These are phyloP conservation scores for Noccaea bulbosa DNA, from an alignment of 345 rosid genomes.

Conservation along the genomic window DNA sequence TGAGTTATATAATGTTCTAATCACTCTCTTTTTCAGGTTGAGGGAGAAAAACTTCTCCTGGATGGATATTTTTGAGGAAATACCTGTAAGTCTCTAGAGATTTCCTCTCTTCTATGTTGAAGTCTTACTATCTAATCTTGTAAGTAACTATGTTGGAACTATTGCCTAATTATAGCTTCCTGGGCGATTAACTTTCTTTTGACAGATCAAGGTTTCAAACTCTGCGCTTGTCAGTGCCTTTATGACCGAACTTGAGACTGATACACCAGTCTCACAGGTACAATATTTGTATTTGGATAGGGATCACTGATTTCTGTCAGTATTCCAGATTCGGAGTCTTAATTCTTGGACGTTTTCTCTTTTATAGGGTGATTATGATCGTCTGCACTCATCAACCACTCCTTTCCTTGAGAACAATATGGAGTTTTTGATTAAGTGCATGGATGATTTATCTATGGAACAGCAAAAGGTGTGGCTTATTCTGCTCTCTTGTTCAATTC, in stretches of 20 bases:
- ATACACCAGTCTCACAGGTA: constrained; percentile 90
- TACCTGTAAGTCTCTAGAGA: constrained; percentile 73
- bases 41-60: constrained; percentile 98
- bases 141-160: not conserved
- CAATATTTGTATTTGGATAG: not conserved
- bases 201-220: constrained; percentile 95
- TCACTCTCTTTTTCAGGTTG: constrained; percentile 56
- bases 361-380: constrained; percentile 86
- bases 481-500: constrained; percentile 8
- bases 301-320: not conserved
- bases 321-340: constrained; percentile 10
- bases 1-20: constrained; percentile 14
- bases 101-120: not conserved
- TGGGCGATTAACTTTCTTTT: not conserved
- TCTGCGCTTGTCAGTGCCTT: constrained; percentile 98
- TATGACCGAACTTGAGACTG: constrained; percentile 94
- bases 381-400: constrained; percentile 78
- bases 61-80: constrained; percentile 99
- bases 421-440: constrained; percentile 96
- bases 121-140: not conserved
- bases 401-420: constrained; percentile 87
- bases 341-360: not conserved
- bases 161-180: not conserved
- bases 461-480: constrained; percentile 81
- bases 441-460: constrained; percentile 91